These are phyloP conservation scores for Vigna trinervia DNA, from an alignment of 306 rosid genomes.

Conservation along the genomic window DNA sequence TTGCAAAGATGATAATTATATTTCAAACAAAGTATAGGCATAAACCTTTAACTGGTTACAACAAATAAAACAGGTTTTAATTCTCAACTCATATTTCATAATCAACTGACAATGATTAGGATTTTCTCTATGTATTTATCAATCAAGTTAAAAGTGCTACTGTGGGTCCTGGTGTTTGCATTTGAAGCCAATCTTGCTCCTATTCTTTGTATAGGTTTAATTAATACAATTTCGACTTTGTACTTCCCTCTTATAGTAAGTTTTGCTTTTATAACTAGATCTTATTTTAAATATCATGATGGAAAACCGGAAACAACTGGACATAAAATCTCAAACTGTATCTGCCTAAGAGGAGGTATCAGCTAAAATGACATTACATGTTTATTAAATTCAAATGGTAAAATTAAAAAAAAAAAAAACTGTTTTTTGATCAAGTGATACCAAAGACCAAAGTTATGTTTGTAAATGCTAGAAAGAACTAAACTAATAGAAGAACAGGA, in stretches of 20 bases:
- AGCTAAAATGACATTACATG: too few species aligned
- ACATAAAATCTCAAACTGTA: neutral
- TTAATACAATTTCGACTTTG: constrained; percentile 14
- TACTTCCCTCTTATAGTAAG: neutral
- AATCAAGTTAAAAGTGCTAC: constrained; percentile 16
- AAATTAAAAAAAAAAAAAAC: too few species aligned
- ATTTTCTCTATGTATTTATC: neutral
- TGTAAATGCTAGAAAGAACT: too few species aligned
- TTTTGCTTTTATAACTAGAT: neutral
- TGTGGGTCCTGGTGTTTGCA: constrained; percentile 22
- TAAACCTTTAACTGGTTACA: neutral
- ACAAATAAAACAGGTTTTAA: neutral
- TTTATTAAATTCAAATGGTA: too few species aligned
- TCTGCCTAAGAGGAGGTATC: neutral
- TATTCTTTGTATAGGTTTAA: constrained; percentile 10
- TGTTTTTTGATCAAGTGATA: too few species aligned
- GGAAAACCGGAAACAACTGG: neutral
- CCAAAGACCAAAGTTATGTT: too few species aligned
- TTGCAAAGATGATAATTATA: neutral
- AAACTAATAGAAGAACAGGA: too few species aligned
- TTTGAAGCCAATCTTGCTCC: constrained; percentile 6
- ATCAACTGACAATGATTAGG: constrained; percentile 8
- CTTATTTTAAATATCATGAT: neutral
- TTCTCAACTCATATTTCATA: neutral
- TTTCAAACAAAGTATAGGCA: neutral